Base-by-base conservation (phyloP, 2,329 filamentous ascomycete genomes). In the Cytospora chrysosperma region DNA sequence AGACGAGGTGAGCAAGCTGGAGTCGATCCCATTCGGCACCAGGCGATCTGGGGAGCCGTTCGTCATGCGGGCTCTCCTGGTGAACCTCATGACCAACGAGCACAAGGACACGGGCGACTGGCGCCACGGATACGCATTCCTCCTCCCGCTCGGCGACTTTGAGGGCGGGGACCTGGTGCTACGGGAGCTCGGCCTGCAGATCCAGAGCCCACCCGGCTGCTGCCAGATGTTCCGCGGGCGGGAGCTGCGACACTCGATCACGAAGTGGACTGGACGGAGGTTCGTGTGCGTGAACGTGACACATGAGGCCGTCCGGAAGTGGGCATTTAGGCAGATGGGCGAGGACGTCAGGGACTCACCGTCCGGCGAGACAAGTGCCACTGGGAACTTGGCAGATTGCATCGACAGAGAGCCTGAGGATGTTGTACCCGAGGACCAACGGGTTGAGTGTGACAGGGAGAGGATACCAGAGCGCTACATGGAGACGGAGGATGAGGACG, bases 221-320 rank as follows among this genome's bases (percentile, higher is more conserved):
- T 4, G 50, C 9, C 56, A 59, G 47, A 52, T 59, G 47, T 28
- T 59, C 47, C 56, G 56, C 1, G 47, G 56, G 3, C 56, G 56
- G 0, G 47, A 59, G 47, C 15, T 59, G 1, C 27, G 47, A 26
- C 56, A 59, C 47, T 59, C 56, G 0, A 59, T 59, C 47, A 51
- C 56, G 0, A 59, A 28, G 17, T 59, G 56, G 56, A 59, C 10
- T 0, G 56, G 47, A 9, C 6, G 56, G 4, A 43, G 56, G 30
- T 51, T 59, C 15, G 56, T 59, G 1, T 59, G 56, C 21, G 56
- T 59, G 32, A 51, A n/a, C 7, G 47, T 51, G 43, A 59, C 56
- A 1, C 56, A 59, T n/a, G 56, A 59, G 21, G 10, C 56, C 21
- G 56, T 59, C 21, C 56, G 30, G 2, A n/a, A 49, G 10, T 59